Evolutionary conservation across 805 yeast genomes (phyloP), one percentile per base, ranked within the genome.

Genomic region (Yarrowia yakushimensis): DNA sequence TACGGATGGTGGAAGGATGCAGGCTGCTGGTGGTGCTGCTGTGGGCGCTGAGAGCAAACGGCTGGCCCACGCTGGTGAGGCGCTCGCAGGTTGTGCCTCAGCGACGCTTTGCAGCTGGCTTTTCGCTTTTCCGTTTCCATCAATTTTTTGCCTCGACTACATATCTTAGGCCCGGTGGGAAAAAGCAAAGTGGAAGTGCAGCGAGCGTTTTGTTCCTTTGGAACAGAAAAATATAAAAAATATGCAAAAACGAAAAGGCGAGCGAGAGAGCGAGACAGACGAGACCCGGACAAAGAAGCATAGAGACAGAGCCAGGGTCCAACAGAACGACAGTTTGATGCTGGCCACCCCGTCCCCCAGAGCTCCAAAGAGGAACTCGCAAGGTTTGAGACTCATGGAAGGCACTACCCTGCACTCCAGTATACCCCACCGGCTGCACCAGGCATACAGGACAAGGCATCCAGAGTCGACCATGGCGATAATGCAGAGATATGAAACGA

Each of bases 171-270:
- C 27, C 15, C 12, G 17, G 23, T 13, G 27, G 15, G 20, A 45
- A 45, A 45, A 17, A 36, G 25, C 28, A 45, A 45, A 22, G 18
- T 25, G 33, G 30, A 45, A 36, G 36, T 45, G 52, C 52, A 45
- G 52, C 52, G 52, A 45, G 52, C 52, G 52, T 45, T 45, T 45
- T 45, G 52, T 45, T 36, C 36, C 52, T 45, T 45, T 45, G 28
- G 52, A 28, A 45, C 28, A 45, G 50, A 34, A 45, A 45, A 45
- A 23, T 36, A 13, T 23, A 10, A 45, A 45, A 30, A 22, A n/a
- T n/a, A n/a, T n/a, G n/a, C 43, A 27, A 45, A 45, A 45, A 20
- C 4, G 12, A 17, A 28, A 45, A 17, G 34, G 17, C 8, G 34
- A 41, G 18, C 30, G 3, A 13, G 15, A 23, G 37, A 10, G 20